Evolutionary conservation across 495 filamentous ascomycete species (phyloP), one percentile per base, ranked within the genome.

Genomic region (Entonaema liquescens): DNA sequence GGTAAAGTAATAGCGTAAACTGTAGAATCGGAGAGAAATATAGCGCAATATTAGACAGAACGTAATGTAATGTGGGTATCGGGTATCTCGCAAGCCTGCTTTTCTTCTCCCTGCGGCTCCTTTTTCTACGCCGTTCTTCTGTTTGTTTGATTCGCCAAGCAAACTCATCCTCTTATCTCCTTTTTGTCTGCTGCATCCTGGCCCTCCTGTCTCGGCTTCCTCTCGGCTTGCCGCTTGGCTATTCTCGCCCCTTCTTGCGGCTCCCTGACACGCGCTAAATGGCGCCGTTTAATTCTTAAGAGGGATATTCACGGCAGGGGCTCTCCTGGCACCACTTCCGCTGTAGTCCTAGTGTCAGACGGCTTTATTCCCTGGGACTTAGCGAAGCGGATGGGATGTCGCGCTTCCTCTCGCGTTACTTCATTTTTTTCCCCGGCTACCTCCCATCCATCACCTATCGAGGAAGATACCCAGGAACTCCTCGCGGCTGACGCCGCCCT

Each of bases 401-500:
- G 1, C 12, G 15, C 21, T 21, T 23, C 23, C 42, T 21, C 17
- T 23, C 19, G 42, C 8, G 42, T 31, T 31, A 35, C 19, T 11
- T 33, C 31, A 8, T 35, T 53, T 38, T 19, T 23, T n/a, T 57
- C 9, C 28, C 56, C 12, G 13, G 13, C 12, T 29, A 0, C 11
- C 23, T 29, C 23, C 49, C 49, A 12, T 21, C 17, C 17, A 17
- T 76, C 76, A 76, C 76, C 74, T 74, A 31, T 76, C 76, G 49
- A 77, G 76, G 58, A 78, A 76, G 54, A 78, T 78, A 7, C 74
- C 74, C 65, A 97, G 85, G 84, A 98, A 98, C 79, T 95, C 95
- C 66, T 98, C 95, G 74, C 90, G 83, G 69, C 89, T 92, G 62
- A 98, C 95, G 70, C 89, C 93, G 5, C 93, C 93, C 71, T 96